Conservation (phyloP, 306 rosid genomes). For the Morella rubra region DNA sequence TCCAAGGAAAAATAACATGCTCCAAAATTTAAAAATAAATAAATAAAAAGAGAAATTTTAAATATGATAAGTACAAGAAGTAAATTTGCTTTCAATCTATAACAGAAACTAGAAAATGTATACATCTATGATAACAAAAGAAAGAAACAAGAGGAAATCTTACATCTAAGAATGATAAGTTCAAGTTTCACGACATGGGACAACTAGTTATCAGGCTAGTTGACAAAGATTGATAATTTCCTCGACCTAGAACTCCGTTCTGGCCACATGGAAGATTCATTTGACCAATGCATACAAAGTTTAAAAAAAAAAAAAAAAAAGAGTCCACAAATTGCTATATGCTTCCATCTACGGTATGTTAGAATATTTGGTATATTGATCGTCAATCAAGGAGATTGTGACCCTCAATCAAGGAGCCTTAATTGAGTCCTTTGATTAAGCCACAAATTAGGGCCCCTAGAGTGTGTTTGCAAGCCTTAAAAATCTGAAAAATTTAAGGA, state of each 20-base stretch:
- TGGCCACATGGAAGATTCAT: background rate
- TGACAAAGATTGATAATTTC: background rate
- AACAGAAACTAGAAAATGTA: too few species aligned
- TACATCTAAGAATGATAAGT: background rate
- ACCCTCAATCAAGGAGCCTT: too few species aligned
- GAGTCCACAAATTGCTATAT: background rate
- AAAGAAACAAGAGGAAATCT: background rate
- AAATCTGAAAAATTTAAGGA: too few species aligned
- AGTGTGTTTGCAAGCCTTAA: too few species aligned
- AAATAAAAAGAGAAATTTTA: background rate
- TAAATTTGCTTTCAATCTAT: too few species aligned
- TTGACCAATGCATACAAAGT: background rate
- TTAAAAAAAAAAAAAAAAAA: background rate
- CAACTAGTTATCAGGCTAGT: background rate
- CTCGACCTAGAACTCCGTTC: background rate
- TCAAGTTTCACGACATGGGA: background rate
- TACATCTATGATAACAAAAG: too few species aligned
- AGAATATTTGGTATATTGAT: too few species aligned
- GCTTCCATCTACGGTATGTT: background rate
- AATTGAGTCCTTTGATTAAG: too few species aligned
- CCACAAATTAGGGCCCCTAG: too few species aligned
- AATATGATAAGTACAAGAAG: background rate
- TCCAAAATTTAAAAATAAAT: background rate
- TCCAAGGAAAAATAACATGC: background rate
- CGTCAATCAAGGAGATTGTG: too few species aligned